Percentiles rank a stretch among this genome's conserved stretches.
phyloP scores from a whole-genome alignment of 2,329 filamentous ascomycete genomes.

The Fusarium bulbicola region DNA sequence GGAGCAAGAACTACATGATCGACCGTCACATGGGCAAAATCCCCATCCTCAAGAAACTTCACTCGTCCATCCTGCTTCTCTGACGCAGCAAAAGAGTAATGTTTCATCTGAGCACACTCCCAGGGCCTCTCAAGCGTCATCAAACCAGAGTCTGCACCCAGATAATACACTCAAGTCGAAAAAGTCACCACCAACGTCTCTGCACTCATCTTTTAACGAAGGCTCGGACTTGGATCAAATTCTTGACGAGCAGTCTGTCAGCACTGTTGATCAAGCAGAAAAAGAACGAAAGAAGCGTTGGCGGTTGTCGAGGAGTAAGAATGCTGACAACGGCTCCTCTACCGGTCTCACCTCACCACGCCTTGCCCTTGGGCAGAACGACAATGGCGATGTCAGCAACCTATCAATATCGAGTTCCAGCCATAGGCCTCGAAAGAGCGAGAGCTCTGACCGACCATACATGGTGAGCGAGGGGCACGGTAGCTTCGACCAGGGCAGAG shows the following conservation, averaged over 20 bases:
- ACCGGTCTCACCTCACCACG: constrained; percentile 55
- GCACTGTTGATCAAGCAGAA: constrained; percentile 59
- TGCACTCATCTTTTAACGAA: constrained; percentile 82
- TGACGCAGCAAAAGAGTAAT: constrained; percentile 41
- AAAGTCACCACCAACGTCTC: constrained; percentile 78
- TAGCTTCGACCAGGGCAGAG: constrained; percentile 51
- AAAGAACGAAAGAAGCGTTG: constrained; percentile 76
- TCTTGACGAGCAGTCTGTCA: constrained; percentile 62
- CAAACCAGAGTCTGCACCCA: constrained; percentile 53
- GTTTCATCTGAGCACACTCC: constrained; percentile 57
- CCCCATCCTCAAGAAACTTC: constrained; percentile 32
- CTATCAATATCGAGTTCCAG: constrained; percentile 73
- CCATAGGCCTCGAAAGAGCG: constrained; percentile 60
- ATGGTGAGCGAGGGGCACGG: constrained; percentile 52
- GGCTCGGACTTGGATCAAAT: constrained; percentile 80
- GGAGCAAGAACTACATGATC: constrained; percentile 23
- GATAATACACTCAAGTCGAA: constrained; percentile 68
- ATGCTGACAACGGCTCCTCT: constrained; percentile 62
- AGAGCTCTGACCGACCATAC: constrained; percentile 57
- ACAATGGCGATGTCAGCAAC: constrained; percentile 71
- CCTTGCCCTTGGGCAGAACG: constrained; percentile 66
- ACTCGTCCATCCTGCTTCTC: constrained; percentile 17
- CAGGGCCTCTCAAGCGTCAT: constrained; percentile 56
- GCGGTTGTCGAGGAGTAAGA: constrained; percentile 74
- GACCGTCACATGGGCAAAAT: constrained; percentile 9